Base-by-base conservation (phyloP, 768 basidiomycete genomes). In the Leccinum truebloodii region DNA sequence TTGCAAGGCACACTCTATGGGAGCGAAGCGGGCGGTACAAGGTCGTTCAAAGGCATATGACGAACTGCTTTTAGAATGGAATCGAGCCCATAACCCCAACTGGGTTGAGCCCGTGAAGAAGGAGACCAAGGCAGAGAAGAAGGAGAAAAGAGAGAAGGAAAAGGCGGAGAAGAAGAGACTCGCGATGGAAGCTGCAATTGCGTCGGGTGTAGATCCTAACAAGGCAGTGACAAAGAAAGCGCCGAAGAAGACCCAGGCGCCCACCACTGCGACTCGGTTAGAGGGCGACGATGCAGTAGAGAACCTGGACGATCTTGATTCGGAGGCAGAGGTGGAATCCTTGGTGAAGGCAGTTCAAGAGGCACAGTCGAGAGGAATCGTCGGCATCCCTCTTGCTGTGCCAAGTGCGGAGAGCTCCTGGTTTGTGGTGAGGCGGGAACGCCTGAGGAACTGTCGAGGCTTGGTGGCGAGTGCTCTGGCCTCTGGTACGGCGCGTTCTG, bases 1-100 rank as follows among this genome's bases (percentile, higher is more conserved):
- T 0, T 99, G 96, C 80, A 99, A 99, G 76, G 94, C 96, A 6
- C 96, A 99, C 72, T 90, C 93, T 2, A 96, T 99, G 89, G 94
- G 94, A 14, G 91, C 94, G 12, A 99, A 99, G 75, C 90, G 96
- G 18, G 86, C 90, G 9, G 95, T 99, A 1, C 83, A 84, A 62
- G 93, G 93, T 35, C 92, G 96, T 4, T 90, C 92, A 1, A 83
- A 88, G 55, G 73, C 77, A 7, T 98, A 94, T 70, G 95, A 97
- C 69, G 88, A 89, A 48, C 83, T 99, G 4, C 82, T 95, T 18
- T 81, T 93, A 26, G 95, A 98, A 55, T 98, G 94, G 94, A 89
- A 94, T 67, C 86, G 91, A 35, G 88, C 84, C 26, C 82, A 93
- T 69, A 93, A 94, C 63, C 93, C 92, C 14, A 92, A 92, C 61